phyloP scores from a whole-genome alignment of 805 yeast species.

The Lipomyces oligophaga region DNA sequence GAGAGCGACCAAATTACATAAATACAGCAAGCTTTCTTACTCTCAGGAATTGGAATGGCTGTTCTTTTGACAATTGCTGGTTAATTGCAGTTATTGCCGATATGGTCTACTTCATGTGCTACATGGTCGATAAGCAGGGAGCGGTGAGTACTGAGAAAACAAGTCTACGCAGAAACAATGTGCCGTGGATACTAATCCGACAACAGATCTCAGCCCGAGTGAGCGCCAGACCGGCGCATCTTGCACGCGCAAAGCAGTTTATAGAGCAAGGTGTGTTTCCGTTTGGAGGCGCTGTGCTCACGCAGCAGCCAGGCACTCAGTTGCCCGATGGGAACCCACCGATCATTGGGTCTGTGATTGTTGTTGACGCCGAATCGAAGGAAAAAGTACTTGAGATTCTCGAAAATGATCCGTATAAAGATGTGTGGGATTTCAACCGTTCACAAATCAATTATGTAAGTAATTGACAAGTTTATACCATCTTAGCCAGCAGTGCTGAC shows the following conservation, averaged over 20 bases:
- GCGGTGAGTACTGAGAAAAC: neutral
- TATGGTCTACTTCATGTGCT: conserved; percentile 9
- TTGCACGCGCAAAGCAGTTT: conserved; percentile 2
- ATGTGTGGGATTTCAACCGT: conserved; percentile 15
- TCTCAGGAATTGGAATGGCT: no score
- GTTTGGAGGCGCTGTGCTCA: conserved; percentile 10
- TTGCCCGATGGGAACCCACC: conserved; percentile 9
- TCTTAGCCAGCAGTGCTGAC: neutral
- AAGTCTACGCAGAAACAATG: neutral
- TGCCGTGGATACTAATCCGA: neutral
- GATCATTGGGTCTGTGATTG: conserved; percentile 10
- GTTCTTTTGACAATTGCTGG: no score
- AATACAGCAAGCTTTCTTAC: no score
- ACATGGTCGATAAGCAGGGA: conserved; percentile 12
- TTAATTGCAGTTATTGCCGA: no score
- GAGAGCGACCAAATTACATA: no score
- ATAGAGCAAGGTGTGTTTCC: conserved; percentile 6
- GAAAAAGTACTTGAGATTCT: conserved; percentile 9
- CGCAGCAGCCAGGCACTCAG: conserved; percentile 1
- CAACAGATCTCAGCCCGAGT: conserved; percentile 6
- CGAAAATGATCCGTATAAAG: conserved; percentile 7
- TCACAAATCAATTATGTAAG: conserved; percentile 12
- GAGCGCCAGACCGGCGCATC: conserved; percentile 8
- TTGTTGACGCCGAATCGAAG: conserved; percentile 15
- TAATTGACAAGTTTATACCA: neutral